Percentiles rank a stretch among this genome's conserved stretches.
Evolutionary conservation across 257 asterid genomes (phyloP).

Genomic region (Sherardia arvensis): DNA sequence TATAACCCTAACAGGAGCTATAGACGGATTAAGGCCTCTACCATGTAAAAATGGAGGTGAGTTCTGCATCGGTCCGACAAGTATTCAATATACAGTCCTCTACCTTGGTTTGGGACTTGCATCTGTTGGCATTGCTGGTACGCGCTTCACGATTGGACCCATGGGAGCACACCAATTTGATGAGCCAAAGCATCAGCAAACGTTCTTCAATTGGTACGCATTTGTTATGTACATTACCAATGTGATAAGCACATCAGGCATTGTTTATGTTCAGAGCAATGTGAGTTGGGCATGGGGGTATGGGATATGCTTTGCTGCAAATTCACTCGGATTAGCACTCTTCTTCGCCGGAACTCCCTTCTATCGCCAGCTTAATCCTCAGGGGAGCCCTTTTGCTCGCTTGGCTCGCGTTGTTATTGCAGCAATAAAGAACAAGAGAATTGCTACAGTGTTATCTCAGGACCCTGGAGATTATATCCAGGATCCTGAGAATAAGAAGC

Average conservation of each 20-base stretch:
- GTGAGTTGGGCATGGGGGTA: conserved; percentile 21
- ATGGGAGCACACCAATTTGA: conserved; percentile 32
- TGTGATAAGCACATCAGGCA: conserved; percentile 14
- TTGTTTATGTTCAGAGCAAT: conserved; percentile 16
- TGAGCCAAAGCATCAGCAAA: conserved; percentile 16
- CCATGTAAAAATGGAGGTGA: conserved; percentile 16
- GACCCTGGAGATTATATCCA: conserved; percentile 5
- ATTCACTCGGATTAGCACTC: conserved; percentile 8
- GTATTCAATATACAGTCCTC: conserved; percentile 15
- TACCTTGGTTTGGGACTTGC: conserved; percentile 18
- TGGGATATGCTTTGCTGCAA: conserved; percentile 6
- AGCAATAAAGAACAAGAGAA: conserved; percentile 27
- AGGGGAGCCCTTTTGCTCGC: conserved; percentile 46
- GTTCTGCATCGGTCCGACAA: conserved; percentile 12
- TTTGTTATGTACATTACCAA: conserved; percentile 13
- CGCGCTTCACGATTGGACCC: conserved; percentile 23
- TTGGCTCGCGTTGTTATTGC: conserved; percentile 42
- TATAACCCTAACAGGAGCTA: conserved; percentile 20
- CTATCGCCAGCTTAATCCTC: conserved; percentile 19
- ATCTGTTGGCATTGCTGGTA: conserved; percentile 22
- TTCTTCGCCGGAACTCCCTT: conserved; percentile 16
- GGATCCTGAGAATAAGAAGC: not conserved
- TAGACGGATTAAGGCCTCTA: conserved; percentile 21
- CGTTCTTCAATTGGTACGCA: conserved; percentile 26
- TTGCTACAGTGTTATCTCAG: conserved; percentile 17